phyloP scores from a whole-genome alignment of 2,329 filamentous ascomycete species.

The Clonostachys byssicola region DNA sequence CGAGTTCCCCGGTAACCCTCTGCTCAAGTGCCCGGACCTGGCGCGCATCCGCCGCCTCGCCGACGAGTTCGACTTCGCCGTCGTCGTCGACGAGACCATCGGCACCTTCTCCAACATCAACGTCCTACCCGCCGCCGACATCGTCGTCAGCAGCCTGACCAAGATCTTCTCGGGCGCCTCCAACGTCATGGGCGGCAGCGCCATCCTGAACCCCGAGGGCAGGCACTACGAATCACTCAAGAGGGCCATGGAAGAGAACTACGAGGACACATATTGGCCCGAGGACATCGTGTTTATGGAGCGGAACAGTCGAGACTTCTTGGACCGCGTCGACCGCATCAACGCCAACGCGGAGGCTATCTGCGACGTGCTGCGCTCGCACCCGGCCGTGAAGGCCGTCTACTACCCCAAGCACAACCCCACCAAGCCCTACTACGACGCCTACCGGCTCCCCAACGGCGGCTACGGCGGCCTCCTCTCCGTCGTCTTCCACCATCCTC shows the following conservation, averaged over 20 bases:
- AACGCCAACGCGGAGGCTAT: constrained; percentile 84
- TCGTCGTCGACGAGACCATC: constrained; percentile 94
- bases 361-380: constrained; percentile 63
- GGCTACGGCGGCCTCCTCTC: constrained; percentile 91
- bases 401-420: constrained; percentile 83
- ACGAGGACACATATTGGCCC: constrained; percentile 89
- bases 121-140: constrained; percentile 81
- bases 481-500: constrained; percentile 68
- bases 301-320: constrained; percentile 91
- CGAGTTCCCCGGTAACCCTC: constrained; percentile 91
- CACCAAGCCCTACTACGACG: constrained; percentile 72
- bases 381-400: constrained; percentile 65
- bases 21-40: constrained; percentile 81
- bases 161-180: constrained; percentile 97
- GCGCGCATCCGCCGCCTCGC: constrained; percentile 75
- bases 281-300: constrained; percentile 95
- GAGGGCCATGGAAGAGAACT: constrained; percentile 56
- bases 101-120: constrained; percentile 96
- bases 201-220: constrained; percentile 60
- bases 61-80: constrained; percentile 79
- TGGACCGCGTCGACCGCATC: constrained; percentile 74
- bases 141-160: constrained; percentile 91
- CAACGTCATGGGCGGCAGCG: constrained; percentile 93
- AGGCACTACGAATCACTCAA: constrained; percentile 70
- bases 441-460: constrained; percentile 65